A percentile compares a stretch with the other conserved stretches of the same genome.
phyloP scores from a whole-genome alignment of 2,329 filamentous ascomycete genomes.

The Aspergillus aculeatus region DNA sequence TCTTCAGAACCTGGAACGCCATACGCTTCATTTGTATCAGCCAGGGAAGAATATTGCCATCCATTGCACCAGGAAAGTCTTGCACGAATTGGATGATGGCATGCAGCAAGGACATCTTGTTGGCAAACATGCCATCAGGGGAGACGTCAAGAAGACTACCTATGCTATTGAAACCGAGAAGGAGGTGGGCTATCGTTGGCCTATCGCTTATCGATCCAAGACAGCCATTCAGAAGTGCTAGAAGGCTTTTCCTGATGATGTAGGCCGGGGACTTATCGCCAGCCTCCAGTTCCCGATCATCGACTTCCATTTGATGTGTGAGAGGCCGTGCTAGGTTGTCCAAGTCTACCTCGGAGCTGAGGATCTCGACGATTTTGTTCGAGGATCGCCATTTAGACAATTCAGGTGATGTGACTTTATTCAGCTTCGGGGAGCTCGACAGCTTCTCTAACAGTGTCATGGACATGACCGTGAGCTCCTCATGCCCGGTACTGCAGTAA shows the following conservation, averaged over 20 bases:
- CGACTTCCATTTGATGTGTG: conserved; percentile 63
- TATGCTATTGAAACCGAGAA: conserved; percentile 82
- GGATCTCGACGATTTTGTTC: conserved; percentile 82
- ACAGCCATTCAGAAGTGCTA: conserved; percentile 82
- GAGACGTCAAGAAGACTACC: conserved; percentile 68
- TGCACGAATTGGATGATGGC: conserved; percentile 70
- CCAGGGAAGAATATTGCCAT: conserved; percentile 63
- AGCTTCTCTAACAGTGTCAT: conserved; percentile 82
- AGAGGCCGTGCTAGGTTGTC: conserved; percentile 76
- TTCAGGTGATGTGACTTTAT: conserved; percentile 65
- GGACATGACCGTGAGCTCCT: conserved; percentile 75
- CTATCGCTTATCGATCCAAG: conserved; percentile 70
- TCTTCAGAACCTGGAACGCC: conserved; percentile 70
- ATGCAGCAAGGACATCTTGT: conserved; percentile 77
- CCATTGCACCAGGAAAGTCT: conserved; percentile 64
- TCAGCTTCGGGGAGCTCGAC: conserved; percentile 77
- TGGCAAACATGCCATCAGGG: conserved; percentile 67
- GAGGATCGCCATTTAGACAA: conserved; percentile 63
- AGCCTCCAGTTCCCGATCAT: conserved; percentile 69
- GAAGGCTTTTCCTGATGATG: conserved; percentile 75
- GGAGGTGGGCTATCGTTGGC: conserved; percentile 84
- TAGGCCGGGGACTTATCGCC: conserved; percentile 71
- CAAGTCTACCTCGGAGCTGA: conserved; percentile 77
- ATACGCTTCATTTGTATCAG: conserved; percentile 67
- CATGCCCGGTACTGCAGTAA: conserved; percentile 82